phyloP scores from a whole-genome alignment of 2,329 filamentous ascomycete species.

The Leptoxyphium fumago region DNA sequence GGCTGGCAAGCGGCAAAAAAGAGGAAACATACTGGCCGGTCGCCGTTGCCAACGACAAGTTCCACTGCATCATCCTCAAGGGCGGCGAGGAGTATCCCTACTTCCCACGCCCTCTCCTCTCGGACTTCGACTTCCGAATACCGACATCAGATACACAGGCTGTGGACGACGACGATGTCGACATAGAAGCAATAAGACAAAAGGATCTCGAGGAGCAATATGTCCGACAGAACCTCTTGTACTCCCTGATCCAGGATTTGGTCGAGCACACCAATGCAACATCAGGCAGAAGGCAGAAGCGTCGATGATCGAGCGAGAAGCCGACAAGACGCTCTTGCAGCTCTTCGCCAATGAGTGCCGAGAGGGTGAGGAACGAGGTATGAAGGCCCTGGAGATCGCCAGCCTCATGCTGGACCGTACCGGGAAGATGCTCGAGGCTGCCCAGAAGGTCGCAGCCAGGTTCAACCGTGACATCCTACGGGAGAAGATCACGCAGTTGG shows the following conservation, averaged over 20 bases:
- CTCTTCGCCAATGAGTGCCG: conserved; percentile 80
- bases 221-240: conserved; percentile 57
- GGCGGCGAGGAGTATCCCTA: conserved; percentile 86
- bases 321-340: conserved; percentile 82
- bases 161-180: conserved; percentile 27
- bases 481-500: conserved; percentile 80
- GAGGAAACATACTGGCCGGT: conserved; percentile 90
- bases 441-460: conserved; percentile 72
- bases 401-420: conserved; percentile 68
- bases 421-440: conserved; percentile 83
- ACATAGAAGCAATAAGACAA: conserved; percentile 27
- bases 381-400: conserved; percentile 88
- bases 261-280: conserved; percentile 52
- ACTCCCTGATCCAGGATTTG: conserved; percentile 62
- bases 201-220: conserved; percentile 65
- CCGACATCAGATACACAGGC: conserved; percentile 48
- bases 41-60: conserved; percentile 77
- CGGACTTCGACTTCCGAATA: conserved; percentile 83
- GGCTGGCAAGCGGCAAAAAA: conserved; percentile 71
- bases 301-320: conserved; percentile 59
- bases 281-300: conserved; percentile 51
- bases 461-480: conserved; percentile 68
- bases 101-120: conserved; percentile 77
- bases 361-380: conserved; percentile 80
- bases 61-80: conserved; percentile 98